Evolutionary conservation across 441 rosid species (phyloP), one percentile per base, ranked within the genome.

Genomic region (Euphorbia corollata): DNA sequence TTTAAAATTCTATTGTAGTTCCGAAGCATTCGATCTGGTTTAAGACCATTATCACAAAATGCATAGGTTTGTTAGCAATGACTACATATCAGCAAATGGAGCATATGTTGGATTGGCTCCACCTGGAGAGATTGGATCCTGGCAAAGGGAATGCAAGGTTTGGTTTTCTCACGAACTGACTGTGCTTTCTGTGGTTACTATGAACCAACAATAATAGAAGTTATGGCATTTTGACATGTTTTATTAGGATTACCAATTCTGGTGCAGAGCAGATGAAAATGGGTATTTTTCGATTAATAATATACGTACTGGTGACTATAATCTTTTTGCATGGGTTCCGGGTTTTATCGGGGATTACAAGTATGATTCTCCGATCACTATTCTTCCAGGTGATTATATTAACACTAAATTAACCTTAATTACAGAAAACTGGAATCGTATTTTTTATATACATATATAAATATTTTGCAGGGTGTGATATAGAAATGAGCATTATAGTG

Each of bases 111-210:
- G 97, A 19, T 79, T 91, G 70, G 86, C 93, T 24, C 70, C 87
- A 4, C 87, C 84, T 8, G 97, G 93, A 67, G 90, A 83, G 3
- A 78, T 66, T 55, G 97, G 96, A 61, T 85, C 93, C 4, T 91
- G 96, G 97, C 91, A 88, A 79, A 69, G 67, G 69, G 97, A 88
- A 79, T 75, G 86, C 77, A 88, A 88, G 84, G 97, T 84, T n/a
- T 63, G 19, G 22, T 45, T 12, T 16, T 27, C 8, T 36, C 41
- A 7, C 7, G 9, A 36, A 36, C 41, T 36, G 8, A 36, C 41
- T 2, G 9, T 36, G 41, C 41, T 36, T 36, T 36, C 8, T 36
- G 9, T 36, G 41, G 41, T 2, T 36, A 57, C 6, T 22, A 2
- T 12, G 34, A 27, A 57, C 32, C 2, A 20, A 55, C 20, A 24